A percentile compares a stretch with the other conserved stretches of the same genome.
Conservation (phyloP, 2,329 filamentous ascomycete genomes). For the Neonectria magnoliae region DNA sequence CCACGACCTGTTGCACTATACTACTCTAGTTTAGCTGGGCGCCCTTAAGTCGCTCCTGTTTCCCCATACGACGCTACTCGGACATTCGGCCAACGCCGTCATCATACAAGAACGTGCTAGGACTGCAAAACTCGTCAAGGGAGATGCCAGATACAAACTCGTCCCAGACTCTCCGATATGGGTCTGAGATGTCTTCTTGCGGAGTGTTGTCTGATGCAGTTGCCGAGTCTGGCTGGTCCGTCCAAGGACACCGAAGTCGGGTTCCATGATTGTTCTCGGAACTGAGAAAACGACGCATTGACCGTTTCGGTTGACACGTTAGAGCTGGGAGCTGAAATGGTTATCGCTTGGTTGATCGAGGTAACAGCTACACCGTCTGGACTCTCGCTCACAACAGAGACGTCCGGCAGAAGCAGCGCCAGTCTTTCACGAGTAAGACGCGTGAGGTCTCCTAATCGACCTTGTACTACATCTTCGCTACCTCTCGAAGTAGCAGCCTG, state of each 20-base stretch:
- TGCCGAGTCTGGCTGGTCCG: background rate
- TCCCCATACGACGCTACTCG: no score
- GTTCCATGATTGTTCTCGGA: background rate
- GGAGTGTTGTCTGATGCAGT: background rate
- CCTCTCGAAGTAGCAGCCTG: background rate
- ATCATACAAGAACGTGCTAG: slow-evolving; percentile 1
- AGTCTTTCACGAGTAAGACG: slow-evolving; percentile 5
- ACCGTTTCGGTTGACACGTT: no score
- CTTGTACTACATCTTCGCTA: background rate
- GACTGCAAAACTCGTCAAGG: background rate
- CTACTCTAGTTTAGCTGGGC: no score
- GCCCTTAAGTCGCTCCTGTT: no score
- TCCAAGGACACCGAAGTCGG: background rate
- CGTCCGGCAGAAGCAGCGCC: background rate
- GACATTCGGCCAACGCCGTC: no score
- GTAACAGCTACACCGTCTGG: background rate
- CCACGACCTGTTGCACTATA: no score
- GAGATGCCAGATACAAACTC: slow-evolving; percentile 13
- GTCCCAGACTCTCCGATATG: slow-evolving; percentile 12
- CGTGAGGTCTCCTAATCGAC: slow-evolving; percentile 5
- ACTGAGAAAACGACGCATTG: background rate
- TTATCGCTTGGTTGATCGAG: background rate
- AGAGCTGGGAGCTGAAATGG: background rate
- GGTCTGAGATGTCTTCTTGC: background rate
- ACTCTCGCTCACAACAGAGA: background rate